Evolutionary conservation across 1,139 yeast species (phyloP), one percentile per base, ranked within the genome.

Genomic region (Candida neerlandica): DNA sequence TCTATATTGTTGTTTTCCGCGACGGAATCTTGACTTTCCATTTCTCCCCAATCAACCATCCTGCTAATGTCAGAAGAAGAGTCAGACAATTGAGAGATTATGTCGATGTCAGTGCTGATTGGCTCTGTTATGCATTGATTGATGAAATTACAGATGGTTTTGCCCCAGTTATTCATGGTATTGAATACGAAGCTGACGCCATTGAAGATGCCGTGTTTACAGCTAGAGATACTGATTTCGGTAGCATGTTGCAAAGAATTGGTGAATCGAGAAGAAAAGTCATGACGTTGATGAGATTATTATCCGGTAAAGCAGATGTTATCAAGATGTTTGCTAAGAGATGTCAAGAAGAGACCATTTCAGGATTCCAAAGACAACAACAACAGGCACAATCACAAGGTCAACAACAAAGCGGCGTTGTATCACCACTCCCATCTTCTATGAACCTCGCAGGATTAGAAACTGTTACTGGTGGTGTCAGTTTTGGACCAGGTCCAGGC

Each of bases 321-420:
- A 90, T 94, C 61, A 89, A 89, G 62, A 94, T 92, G 96, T 91
- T 94, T 76, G 96, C 97, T 37, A 94, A 94, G 65, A 80, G 99
- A 63, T 92, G 97, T 68, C 95, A 88, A 59, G 98, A 94, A 53
- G 64, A 71, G 51, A 59, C 67, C 4, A 43, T 43, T 10, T 16
- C 37, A 53, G 43, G 47, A 14, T 48, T 43, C 41, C 54, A 48
- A 29, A 40, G 43, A 26, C 49, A 47, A 43, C 48, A 21, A 18
- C 95, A 1, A 35, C 45, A 35, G 15, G 41, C 10, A 30, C 43
- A 39, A 29, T 26, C 35, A 27, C 50, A 44, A 16, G 48, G 35
- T 10, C 47, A 37, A 40, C 33, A 19, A 11, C 46, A 41, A 18
- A 29, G 19, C 9, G 9, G 10, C 9, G 27, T 23, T 18, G 33